Evolutionary conservation across 306 rosid species (phyloP).

Genomic region (Prunus kanzakura): DNA sequence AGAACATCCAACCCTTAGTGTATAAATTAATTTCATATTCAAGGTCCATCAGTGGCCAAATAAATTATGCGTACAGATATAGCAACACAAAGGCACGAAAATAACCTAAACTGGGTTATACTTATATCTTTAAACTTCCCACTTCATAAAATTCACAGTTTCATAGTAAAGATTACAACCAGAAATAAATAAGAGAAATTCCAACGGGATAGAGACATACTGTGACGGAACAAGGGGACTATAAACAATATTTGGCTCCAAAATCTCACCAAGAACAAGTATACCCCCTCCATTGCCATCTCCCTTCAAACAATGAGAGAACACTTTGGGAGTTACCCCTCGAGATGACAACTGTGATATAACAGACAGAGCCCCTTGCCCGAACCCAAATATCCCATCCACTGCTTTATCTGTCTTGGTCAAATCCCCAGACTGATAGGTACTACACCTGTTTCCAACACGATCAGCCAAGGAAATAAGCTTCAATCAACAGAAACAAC

Average conservation of each 20-base stretch:
- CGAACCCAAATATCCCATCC: constrained; percentile 96
- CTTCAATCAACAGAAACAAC: constrained; percentile 20
- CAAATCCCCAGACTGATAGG: constrained; percentile 73
- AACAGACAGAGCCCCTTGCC: constrained; percentile 81
- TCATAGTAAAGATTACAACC: not conserved
- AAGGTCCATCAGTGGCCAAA: not conserved
- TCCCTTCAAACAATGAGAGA: constrained; percentile 94
- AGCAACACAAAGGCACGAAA: not conserved
- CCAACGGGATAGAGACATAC: constrained; percentile 59
- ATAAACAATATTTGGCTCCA: constrained; percentile 89
- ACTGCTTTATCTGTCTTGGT: constrained; percentile 82
- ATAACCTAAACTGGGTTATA: not conserved
- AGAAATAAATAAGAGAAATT: constrained; percentile 9
- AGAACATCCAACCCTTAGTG: not conserved
- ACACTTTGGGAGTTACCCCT: constrained; percentile 76
- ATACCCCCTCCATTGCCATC: constrained; percentile 91
- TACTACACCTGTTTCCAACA: constrained; percentile 81
- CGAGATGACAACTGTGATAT: constrained; percentile 83
- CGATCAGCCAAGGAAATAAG: constrained; percentile 25
- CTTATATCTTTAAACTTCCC: not conserved
- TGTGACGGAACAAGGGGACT: constrained; percentile 94
- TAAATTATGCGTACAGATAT: not conserved
- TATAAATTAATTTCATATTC: not conserved
- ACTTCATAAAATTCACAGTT: not conserved
- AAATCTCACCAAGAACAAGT: constrained; percentile 94